Conservation (phyloP, 768 basidiomycete genomes). For the Favolaschia claudopus region DNA sequence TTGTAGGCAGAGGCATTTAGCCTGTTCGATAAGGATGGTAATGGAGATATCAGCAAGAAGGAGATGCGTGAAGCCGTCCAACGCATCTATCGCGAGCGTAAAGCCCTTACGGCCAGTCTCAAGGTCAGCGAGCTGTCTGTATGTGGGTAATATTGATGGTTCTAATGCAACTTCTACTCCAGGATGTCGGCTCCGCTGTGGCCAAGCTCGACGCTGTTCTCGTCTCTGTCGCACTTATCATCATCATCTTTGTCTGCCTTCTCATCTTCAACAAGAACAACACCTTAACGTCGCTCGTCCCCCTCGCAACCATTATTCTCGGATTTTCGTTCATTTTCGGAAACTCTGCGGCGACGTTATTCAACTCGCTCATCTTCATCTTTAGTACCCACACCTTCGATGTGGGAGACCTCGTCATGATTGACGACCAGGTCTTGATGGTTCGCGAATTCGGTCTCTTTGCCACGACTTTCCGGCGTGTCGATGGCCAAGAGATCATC, state of each 20-base stretch:
- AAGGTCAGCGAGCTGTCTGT: slow-evolving; percentile 55
- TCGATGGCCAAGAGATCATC: slow-evolving; percentile 82
- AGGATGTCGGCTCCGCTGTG: slow-evolving; percentile 78
- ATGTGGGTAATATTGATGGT: neutral
- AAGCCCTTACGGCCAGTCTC: slow-evolving; percentile 71
- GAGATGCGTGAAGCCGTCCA: slow-evolving; percentile 89
- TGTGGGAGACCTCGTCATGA: slow-evolving; percentile 83
- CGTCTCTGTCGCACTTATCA: slow-evolving; percentile 60
- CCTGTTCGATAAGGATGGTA: slow-evolving; percentile 82
- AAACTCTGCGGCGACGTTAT: slow-evolving; percentile 79
- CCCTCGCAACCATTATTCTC: slow-evolving; percentile 79
- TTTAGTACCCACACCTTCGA: slow-evolving; percentile 89
- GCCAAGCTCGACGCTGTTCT: slow-evolving; percentile 83
- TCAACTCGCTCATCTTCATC: slow-evolving; percentile 86
- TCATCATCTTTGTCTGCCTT: slow-evolving; percentile 72
- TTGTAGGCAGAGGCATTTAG: slow-evolving; percentile 69
- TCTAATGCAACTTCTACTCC: neutral
- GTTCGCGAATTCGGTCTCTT: slow-evolving; percentile 85
- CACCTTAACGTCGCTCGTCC: slow-evolving; percentile 77
- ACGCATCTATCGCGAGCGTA: slow-evolving; percentile 80
- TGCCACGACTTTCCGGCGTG: slow-evolving; percentile 79
- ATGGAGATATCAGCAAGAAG: slow-evolving; percentile 77
- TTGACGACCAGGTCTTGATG: slow-evolving; percentile 73
- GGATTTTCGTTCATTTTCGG: slow-evolving; percentile 90
- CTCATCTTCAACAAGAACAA: slow-evolving; percentile 77